Conservation (phyloP, 768 basidiomycete species). For the Termitomyces sp. region DNA sequence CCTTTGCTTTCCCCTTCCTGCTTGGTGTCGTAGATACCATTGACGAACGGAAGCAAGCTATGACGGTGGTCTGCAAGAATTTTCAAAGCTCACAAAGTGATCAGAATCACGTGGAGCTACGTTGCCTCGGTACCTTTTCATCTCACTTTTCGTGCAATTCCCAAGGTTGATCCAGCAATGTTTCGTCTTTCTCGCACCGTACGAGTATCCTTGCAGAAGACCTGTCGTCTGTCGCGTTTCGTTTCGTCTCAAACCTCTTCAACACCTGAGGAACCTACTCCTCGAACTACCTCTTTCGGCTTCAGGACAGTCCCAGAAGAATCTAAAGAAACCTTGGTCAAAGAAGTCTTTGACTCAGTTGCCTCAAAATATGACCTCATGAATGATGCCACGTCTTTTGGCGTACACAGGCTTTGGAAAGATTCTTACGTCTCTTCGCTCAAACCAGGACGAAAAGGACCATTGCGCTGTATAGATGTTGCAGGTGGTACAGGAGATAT, state of each 20-base stretch:
- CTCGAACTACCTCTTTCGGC: constrained; percentile 82
- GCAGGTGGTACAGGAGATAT: constrained; percentile 99
- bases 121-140: too few species aligned
- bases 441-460: constrained; percentile 72
- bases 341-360: constrained; percentile 92
- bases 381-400: constrained; percentile 99
- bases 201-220: constrained; percentile 5
- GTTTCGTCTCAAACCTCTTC: constrained; percentile 19
- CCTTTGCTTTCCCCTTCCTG: constrained; percentile 49
- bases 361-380: constrained; percentile 95
- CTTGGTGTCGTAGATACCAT: constrained; percentile 14
- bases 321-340: constrained; percentile 85
- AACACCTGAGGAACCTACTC: constrained; percentile 12
- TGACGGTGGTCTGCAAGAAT: neutral
- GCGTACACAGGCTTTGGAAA: constrained; percentile 97
- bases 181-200: constrained; percentile 7
- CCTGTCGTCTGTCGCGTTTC: neutral
- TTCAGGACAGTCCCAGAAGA: constrained; percentile 87
- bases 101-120: constrained; percentile 14
- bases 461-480: constrained; percentile 85
- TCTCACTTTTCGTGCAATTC: too few species aligned
- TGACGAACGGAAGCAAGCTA: neutral
- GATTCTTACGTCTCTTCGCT: constrained; percentile 78
- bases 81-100: constrained; percentile 4
- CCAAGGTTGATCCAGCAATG: constrained; percentile 8